Conservation (phyloP, 2,329 filamentous ascomycete species). For the Beauveria rudraprayagi region DNA sequence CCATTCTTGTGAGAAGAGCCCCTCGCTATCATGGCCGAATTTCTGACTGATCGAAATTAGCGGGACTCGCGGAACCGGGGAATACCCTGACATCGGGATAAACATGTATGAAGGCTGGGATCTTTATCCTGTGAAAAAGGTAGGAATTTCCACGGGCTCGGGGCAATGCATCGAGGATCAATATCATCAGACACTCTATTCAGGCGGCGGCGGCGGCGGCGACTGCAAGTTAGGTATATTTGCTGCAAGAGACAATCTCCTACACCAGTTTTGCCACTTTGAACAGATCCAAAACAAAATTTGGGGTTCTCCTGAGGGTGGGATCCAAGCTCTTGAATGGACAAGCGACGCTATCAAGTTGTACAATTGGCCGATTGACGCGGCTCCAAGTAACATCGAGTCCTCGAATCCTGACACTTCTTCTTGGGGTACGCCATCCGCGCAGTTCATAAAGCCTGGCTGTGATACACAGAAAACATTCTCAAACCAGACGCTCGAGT, state of each 20-base stretch:
- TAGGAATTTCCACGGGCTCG: constrained; percentile 36
- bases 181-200: no score
- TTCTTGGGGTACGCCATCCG: constrained; percentile 9
- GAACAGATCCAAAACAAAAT: background rate
- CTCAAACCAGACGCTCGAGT: background rate
- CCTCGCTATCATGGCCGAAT: background rate
- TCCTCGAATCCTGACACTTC: background rate
- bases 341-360: constrained; percentile 26
- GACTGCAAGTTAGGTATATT: no score
- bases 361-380: constrained; percentile 25
- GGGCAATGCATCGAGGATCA: constrained; percentile 23
- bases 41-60: constrained; percentile 8
- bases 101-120: constrained; percentile 60
- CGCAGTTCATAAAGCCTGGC: background rate
- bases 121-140: constrained; percentile 38
- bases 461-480: constrained; percentile 5
- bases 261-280: background rate
- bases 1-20: constrained; percentile 46
- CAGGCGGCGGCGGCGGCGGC: no score
- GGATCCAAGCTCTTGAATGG: constrained; percentile 30
- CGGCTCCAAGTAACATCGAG: constrained; percentile 22
- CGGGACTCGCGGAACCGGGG: constrained; percentile 34
- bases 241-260: no score
- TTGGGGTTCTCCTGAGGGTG: constrained; percentile 2
- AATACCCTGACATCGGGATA: constrained; percentile 50